Percentiles rank a stretch among this genome's conserved stretches.
Evolutionary conservation across 2,329 filamentous ascomycete species (phyloP).

Genomic region (Pestalotiopsis sp.): DNA sequence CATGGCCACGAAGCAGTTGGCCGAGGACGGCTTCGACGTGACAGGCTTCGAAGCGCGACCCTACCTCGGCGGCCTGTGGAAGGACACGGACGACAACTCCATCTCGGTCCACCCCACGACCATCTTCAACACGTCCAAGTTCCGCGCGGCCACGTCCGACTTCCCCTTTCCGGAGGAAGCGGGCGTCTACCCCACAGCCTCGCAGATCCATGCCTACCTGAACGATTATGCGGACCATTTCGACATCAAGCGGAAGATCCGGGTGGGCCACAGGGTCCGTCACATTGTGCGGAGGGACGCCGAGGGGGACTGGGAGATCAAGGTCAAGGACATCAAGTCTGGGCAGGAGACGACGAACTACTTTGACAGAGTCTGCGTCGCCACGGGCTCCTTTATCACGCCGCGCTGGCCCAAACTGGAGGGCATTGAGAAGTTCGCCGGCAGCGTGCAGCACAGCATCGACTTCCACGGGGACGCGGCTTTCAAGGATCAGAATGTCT

Average conservation of each 20-base stretch:
- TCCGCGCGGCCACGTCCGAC: slow-evolving; percentile 14
- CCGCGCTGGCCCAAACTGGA: slow-evolving; percentile 13
- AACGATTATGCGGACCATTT: slow-evolving; percentile 14
- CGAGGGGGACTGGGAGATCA: slow-evolving; percentile 1
- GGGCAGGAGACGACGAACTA: not conserved
- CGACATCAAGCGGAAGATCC: slow-evolving; percentile 8
- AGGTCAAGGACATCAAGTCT: not conserved
- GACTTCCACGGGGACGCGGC: slow-evolving; percentile 17
- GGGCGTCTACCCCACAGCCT: slow-evolving; percentile 12
- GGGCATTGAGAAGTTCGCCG: slow-evolving; percentile 20
- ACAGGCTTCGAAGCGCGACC: slow-evolving; percentile 17
- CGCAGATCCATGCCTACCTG: slow-evolving; percentile 4
- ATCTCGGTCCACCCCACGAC: slow-evolving; percentile 16
- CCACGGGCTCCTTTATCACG: slow-evolving; percentile 6
- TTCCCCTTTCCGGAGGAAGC: slow-evolving; percentile 15
- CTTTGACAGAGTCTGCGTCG: slow-evolving; percentile 12
- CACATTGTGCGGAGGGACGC: not conserved
- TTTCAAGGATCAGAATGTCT: slow-evolving; percentile 19
- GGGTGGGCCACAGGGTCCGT: slow-evolving; percentile 1
- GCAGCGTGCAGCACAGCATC: slow-evolving; percentile 17
- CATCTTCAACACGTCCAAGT: slow-evolving; percentile 15
- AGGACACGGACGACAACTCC: slow-evolving; percentile 6
- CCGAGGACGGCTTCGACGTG: slow-evolving; percentile 17
- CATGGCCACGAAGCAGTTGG: slow-evolving; percentile 18
- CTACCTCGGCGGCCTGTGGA: slow-evolving; percentile 20